Conservation (phyloP, 2,329 filamentous ascomycete genomes). For the Parasarocladium wereldwijsianum region DNA sequence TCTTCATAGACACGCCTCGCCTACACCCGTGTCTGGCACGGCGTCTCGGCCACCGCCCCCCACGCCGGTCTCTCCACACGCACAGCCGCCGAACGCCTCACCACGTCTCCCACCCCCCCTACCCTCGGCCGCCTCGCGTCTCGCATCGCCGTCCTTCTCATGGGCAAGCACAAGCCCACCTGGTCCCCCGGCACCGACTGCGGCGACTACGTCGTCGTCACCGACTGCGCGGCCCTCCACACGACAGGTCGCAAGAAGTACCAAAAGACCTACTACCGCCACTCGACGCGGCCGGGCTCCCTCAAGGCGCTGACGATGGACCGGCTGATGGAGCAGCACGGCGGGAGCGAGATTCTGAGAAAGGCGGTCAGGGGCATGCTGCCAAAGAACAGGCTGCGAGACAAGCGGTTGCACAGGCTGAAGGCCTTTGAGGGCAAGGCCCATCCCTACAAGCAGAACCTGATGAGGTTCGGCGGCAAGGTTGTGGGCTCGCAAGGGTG, state of each 20-base stretch:
- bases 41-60: slow-evolving; percentile 55
- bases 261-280: slow-evolving; percentile 92
- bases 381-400: slow-evolving; percentile 86
- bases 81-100: slow-evolving; percentile 34
- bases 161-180: slow-evolving; percentile 99
- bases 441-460: slow-evolving; percentile 84
- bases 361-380: slow-evolving; percentile 94
- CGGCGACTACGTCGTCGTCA: slow-evolving; percentile 95
- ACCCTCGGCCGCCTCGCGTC: slow-evolving; percentile 83
- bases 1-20: slow-evolving; percentile 69
- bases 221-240: slow-evolving; percentile 73
- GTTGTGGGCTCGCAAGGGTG: slow-evolving; percentile 38
- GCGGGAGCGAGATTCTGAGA: slow-evolving; percentile 78
- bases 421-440: slow-evolving; percentile 92
- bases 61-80: slow-evolving; percentile 45
- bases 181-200: slow-evolving; percentile 96
- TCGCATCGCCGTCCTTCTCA: slow-evolving; percentile 72
- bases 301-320: slow-evolving; percentile 90
- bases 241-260: slow-evolving; percentile 83
- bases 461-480: slow-evolving; percentile 56
- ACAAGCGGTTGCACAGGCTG: slow-evolving; percentile 72
- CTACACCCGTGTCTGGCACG: slow-evolving; percentile 94
- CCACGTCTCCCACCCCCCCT: too few species aligned
- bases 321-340: slow-evolving; percentile 82
- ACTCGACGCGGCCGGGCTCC: slow-evolving; percentile 79